Evolutionary conservation across 2,329 filamentous ascomycete genomes (phyloP).

Genomic region (Fusarium concolor): DNA sequence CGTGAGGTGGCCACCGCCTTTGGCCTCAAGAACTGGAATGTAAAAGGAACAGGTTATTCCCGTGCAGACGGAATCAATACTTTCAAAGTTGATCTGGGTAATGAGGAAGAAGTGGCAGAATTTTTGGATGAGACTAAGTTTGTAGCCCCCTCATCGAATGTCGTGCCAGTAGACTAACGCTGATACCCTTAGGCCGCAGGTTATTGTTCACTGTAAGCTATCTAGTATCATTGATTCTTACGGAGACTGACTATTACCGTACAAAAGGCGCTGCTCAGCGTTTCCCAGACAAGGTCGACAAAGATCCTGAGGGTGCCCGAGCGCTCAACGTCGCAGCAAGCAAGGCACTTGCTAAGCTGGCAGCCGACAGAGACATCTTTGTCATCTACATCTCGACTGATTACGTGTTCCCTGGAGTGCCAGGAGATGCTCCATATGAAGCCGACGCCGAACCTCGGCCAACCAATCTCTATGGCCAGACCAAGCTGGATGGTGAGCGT

Average conservation of each 20-base stretch:
- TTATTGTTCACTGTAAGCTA: constrained; percentile 81
- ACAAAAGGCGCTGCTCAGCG: constrained; percentile 82
- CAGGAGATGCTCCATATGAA: constrained; percentile 87
- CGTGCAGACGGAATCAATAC: constrained; percentile 77
- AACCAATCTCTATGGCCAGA: constrained; percentile 79
- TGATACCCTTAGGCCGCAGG: constrained; percentile 68
- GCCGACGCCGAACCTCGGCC: constrained; percentile 71
- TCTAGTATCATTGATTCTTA: background rate
- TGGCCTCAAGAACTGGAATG: constrained; percentile 69
- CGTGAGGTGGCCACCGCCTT: constrained; percentile 82
- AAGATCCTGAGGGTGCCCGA: constrained; percentile 79
- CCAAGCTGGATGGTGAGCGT: constrained; percentile 69
- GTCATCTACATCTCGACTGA: constrained; percentile 86
- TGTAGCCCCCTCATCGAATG: background rate
- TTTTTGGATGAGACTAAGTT: constrained; percentile 67
- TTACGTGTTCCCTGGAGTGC: constrained; percentile 79
- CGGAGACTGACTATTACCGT: constrained; percentile 30
- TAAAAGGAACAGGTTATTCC: constrained; percentile 78
- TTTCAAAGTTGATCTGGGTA: constrained; percentile 67
- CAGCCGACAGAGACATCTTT: constrained; percentile 69
- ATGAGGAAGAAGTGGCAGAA: constrained; percentile 59
- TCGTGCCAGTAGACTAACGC: constrained; percentile 12
- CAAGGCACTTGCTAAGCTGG: constrained; percentile 72
- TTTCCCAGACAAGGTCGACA: constrained; percentile 86
- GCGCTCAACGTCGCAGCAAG: constrained; percentile 81